phyloP scores from a whole-genome alignment of 2,329 filamentous ascomycete species.

The Ophiocordyceps camponoti-floridani region DNA sequence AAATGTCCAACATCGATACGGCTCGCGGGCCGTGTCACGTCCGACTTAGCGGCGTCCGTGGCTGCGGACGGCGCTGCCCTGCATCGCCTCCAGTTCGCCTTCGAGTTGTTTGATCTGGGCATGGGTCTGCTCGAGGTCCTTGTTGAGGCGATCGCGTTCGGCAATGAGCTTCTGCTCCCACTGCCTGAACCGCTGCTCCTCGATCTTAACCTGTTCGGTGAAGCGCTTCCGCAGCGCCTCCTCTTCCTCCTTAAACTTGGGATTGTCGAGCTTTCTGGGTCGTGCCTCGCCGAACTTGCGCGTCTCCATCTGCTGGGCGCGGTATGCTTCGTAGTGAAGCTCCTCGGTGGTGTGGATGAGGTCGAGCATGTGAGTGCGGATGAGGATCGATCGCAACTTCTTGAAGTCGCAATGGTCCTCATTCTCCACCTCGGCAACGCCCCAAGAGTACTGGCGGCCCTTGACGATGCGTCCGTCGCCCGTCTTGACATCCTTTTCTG shows the following conservation, averaged over 20 bases:
- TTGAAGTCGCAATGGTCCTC: slow-evolving; percentile 99
- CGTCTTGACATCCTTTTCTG: slow-evolving; percentile 98
- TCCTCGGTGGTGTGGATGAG: slow-evolving; percentile 99
- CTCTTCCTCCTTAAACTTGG: slow-evolving; percentile 99
- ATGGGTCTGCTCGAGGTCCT: slow-evolving; percentile 96
- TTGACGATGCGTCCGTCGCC: slow-evolving; percentile 92
- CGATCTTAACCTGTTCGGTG: slow-evolving; percentile 99
- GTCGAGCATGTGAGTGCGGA: slow-evolving; percentile 98
- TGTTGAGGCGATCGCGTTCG: slow-evolving; percentile 97
- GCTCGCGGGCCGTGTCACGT: slow-evolving; percentile 4
- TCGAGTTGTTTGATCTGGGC: slow-evolving; percentile 87
- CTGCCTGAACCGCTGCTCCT: slow-evolving; percentile 96
- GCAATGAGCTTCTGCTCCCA: slow-evolving; percentile 99
- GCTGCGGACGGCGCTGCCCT: slow-evolving; percentile 77
- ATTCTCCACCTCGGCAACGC: slow-evolving; percentile 98
- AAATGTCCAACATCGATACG: slow-evolving; percentile 12
- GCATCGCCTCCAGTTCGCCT: slow-evolving; percentile 81
- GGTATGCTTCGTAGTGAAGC: slow-evolving; percentile 97
- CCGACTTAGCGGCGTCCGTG: slow-evolving; percentile 69
- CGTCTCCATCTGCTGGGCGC: slow-evolving; percentile 98
- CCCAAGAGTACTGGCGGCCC: slow-evolving; percentile 97
- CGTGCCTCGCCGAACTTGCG: slow-evolving; percentile 97
- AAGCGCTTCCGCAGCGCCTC: slow-evolving; percentile 97
- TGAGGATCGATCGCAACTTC: slow-evolving; percentile 96
- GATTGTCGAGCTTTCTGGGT: slow-evolving; percentile 96